A percentile compares a stretch with the other conserved stretches of the same genome.
Conservation (phyloP, 805 yeast genomes). For the Yamadazyma sp. region DNA sequence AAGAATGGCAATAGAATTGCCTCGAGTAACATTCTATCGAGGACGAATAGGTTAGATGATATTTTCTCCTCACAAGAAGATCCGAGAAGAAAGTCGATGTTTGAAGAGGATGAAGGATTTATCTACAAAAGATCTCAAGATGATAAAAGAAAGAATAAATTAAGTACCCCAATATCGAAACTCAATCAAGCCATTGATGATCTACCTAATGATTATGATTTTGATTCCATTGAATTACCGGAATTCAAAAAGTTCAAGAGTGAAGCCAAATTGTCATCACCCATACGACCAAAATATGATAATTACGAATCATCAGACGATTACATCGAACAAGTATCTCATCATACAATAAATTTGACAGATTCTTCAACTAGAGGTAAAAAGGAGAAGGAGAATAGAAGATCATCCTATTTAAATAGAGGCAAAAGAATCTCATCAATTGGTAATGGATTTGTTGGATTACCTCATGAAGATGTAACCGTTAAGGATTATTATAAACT, state of each 20-base stretch:
- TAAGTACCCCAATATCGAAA: conserved; percentile 24
- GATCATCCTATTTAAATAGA: conserved; percentile 53
- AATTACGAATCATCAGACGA: conserved; percentile 17
- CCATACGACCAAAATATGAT: conserved; percentile 16
- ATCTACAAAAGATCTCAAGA: conserved; percentile 23
- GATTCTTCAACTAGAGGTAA: conserved; percentile 3
- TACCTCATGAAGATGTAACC: conserved; percentile 63
- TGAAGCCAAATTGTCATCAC: conserved; percentile 11
- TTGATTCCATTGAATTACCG: conserved; percentile 11
- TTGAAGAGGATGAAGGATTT: conserved; percentile 33
- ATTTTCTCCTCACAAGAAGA: conserved; percentile 9
- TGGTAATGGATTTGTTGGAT: conserved; percentile 67
- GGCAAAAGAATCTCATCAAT: conserved; percentile 74
- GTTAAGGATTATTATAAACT: conserved; percentile 57
- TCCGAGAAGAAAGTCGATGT: conserved; percentile 7
- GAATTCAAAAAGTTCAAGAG: conserved; percentile 1
- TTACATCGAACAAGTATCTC: conserved; percentile 30
- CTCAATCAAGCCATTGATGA: conserved; percentile 18
- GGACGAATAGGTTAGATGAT: conserved; percentile 10
- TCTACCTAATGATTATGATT: conserved; percentile 10
- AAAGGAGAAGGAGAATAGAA: conserved; percentile 22
- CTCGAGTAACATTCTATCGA: conserved; percentile 4
- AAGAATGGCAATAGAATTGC: conserved; percentile 1
- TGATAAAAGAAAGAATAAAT: conserved; percentile 7
- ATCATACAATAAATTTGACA: conserved; percentile 21